Percentiles rank a stretch among this genome's conserved stretches.
phyloP scores from a whole-genome alignment of 1,139 yeast species.

The Magnusiomyces ingens region DNA sequence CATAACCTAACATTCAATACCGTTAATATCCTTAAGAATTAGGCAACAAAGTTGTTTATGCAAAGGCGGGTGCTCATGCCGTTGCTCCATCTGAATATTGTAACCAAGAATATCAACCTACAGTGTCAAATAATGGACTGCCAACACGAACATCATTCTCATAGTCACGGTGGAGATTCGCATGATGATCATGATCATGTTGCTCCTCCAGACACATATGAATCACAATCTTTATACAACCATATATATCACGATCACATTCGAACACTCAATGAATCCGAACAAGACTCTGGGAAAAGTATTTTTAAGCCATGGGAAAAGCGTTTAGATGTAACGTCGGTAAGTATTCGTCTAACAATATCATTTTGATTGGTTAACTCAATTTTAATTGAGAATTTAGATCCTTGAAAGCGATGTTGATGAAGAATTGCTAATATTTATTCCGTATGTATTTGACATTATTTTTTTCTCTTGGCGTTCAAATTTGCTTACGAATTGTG shows the following conservation, averaged over 20 bases:
- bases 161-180: slow-evolving; percentile 30
- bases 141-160: slow-evolving; percentile 24
- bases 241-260: slow-evolving; percentile 58
- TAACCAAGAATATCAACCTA: too few relatives aligned
- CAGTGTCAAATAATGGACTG: slow-evolving; percentile 4
- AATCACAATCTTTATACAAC: slow-evolving; percentile 59
- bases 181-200: slow-evolving; percentile 37
- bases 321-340: slow-evolving; percentile 34
- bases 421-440: slow-evolving; percentile 63
- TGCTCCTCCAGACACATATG: slow-evolving; percentile 68
- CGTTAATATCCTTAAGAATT: too few relatives aligned
- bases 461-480: neutral
- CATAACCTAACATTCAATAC: too few relatives aligned
- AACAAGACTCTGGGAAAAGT: slow-evolving; percentile 41
- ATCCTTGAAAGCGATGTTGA: slow-evolving; percentile 72
- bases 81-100: slow-evolving; percentile 99
- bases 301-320: slow-evolving; percentile 49
- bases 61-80: slow-evolving; percentile 89
- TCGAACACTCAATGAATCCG: slow-evolving; percentile 57
- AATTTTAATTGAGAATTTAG: slow-evolving; percentile 10
- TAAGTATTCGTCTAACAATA: slow-evolving; percentile 1
- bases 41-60: slow-evolving; percentile 64
- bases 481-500: neutral
- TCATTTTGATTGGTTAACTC: neutral
- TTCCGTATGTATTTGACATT: slow-evolving; percentile 41